A percentile compares a stretch with the other conserved stretches of the same genome.
phyloP scores from a whole-genome alignment of 2,329 filamentous ascomycete genomes.

The Diplodia intermedia region DNA sequence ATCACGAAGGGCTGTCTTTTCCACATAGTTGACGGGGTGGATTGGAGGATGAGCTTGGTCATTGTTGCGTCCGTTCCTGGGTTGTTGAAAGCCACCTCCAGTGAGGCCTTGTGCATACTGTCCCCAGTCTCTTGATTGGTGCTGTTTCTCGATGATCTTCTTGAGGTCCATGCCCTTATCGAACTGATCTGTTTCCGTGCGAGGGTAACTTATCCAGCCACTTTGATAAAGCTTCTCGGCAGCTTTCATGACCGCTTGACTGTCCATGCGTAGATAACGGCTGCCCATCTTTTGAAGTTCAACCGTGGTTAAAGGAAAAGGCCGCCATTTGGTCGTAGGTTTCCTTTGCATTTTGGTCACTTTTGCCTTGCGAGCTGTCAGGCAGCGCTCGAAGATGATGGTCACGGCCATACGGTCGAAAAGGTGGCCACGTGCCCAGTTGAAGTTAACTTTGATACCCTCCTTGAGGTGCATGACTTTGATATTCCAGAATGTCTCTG shows the following conservation, averaged over 20 bases:
- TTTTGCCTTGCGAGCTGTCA: conserved; percentile 75
- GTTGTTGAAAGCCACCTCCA: conserved; percentile 78
- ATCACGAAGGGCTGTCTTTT: conserved; percentile 64
- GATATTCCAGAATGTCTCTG: conserved; percentile 92
- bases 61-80: conserved; percentile 84
- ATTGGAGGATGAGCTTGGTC: conserved; percentile 98
- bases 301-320: conserved; percentile 90
- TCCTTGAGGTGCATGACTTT: conserved; percentile 81
- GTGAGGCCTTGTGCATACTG: conserved; percentile 77
- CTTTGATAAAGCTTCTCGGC: conserved; percentile 90
- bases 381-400: conserved; percentile 84
- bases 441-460: conserved; percentile 79
- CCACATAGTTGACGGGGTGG: conserved; percentile 88
- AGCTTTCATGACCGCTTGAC: conserved; percentile 84
- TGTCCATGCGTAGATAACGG: conserved; percentile 85
- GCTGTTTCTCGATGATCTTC: conserved; percentile 82
- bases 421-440: conserved; percentile 80
- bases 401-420: conserved; percentile 86
- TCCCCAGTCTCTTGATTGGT: conserved; percentile 78
- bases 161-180: conserved; percentile 86
- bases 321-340: conserved; percentile 92
- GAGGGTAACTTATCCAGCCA: conserved; percentile 96
- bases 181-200: conserved; percentile 96
- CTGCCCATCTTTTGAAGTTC: conserved; percentile 97
- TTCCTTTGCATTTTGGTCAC: conserved; percentile 89